These are phyloP conservation scores for Azolla pinnata DNA, from an alignment of 75 land plant genomes.

Conservation along the genomic window DNA sequence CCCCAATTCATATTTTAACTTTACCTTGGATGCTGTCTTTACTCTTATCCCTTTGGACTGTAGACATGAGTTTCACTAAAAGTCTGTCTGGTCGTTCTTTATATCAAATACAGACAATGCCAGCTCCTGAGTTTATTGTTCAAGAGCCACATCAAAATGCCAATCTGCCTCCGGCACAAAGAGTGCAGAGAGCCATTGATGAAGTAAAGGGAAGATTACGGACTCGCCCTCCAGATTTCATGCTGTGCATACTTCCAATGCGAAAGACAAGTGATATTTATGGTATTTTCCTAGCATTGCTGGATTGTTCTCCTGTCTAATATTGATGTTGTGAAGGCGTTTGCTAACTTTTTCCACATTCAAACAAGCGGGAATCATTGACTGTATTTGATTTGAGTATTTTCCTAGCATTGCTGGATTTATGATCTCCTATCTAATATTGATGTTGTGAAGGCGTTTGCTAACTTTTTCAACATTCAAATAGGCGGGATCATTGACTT, in stretches of 20 bases:
- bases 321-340: not conserved
- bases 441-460: too few species aligned
- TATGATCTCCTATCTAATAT: too few species aligned
- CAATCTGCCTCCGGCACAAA: constrained; percentile 35
- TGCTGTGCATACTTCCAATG: constrained; percentile 69
- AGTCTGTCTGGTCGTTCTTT: too few species aligned
- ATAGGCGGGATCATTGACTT: too few species aligned
- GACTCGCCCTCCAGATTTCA: constrained; percentile 50
- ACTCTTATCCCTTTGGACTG: too few species aligned
- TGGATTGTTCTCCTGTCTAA: not conserved
- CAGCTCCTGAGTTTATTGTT: constrained; percentile 23
- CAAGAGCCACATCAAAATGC: constrained; percentile 35
- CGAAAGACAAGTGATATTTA: constrained; percentile 63
- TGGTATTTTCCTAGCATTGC: constrained; percentile 26
- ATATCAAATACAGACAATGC: constrained; percentile 29
- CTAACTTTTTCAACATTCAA: not conserved
- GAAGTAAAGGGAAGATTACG: constrained; percentile 30
- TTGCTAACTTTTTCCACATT: not conserved
- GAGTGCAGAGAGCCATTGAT: constrained; percentile 68
- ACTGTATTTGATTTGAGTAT: too few species aligned
- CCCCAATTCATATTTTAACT: not conserved
- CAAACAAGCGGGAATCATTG: too few species aligned
- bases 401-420: too few species aligned
- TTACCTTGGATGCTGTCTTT: too few species aligned
- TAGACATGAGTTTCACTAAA: too few species aligned